Base-by-base conservation (phyloP, 257 asterid species). In the Vinca minor region DNA sequence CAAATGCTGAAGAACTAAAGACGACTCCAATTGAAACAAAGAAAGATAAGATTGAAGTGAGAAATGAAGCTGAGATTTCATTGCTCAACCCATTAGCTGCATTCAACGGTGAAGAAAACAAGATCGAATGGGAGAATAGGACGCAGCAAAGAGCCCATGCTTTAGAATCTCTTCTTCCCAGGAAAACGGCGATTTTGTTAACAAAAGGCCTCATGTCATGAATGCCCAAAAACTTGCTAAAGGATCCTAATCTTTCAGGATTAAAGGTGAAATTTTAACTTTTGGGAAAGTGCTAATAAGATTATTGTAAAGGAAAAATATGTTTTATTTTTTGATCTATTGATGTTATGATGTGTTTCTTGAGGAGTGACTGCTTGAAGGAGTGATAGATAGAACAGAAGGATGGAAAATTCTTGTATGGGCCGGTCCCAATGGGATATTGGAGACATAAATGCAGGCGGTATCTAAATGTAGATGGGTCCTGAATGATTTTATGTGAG, bases 141-240 rank as follows among this genome's bases (percentile, higher is more conserved):
- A 83, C 77, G 41, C 81, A 71, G 59, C 88, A 78, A 44, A 84
- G 98, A 66, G 96, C 95, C 0, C 89, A 93, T 63, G 98, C 96
- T 55, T 77, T 93, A 29, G 98, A 93, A 77, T 85, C 98, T 13
- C 82, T 93, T 72, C 95, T 93, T 10, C 89, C 98, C 0, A 73
- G 98, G 74, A 96, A 89, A 67, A 92, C 98, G 3, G 96, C 98
- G 29, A 92, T 92, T 60, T 92, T 96, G 96, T 79, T 92, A 65
- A 84, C 98, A 1, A 92, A 92, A 62, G 85, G 85, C 76, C 82
- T n/a, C n/a, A n/a, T n/a, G n/a, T 89, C 2, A 79, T 89, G 77
- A 81, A 78, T 72, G 86, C 91, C 50, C 87, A 85, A 62, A 88
- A 86, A 66, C 53, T 81, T 66, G 75, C 78, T 2, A 78, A 78